Evolutionary conservation across 768 basidiomycete genomes (phyloP), one percentile per base, ranked within the genome.

Genomic region (Phylloporus sp.): DNA sequence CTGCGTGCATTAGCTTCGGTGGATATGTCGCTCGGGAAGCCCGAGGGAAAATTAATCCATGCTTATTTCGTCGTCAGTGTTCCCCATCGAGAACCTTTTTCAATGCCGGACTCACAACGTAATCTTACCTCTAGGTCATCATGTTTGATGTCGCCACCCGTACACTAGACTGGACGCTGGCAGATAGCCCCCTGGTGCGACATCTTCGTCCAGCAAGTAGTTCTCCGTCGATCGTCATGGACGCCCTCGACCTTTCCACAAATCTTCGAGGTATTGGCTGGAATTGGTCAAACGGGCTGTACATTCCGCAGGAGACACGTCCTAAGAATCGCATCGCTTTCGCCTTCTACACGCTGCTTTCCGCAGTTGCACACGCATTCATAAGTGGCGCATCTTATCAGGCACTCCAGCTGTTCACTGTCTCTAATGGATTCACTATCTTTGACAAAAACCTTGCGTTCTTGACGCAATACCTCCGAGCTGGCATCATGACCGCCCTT

Each of bases 241-340:
- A 86, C 50, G 76, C 76, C 2, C 56, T 75, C 13, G 82, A 86
- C 49, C 72, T 87, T 22, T 56, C 54, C 24, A 70, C 67, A 57
- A 82, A 76, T 52, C 57, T 81, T 12, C 81, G 85, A 20, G 85
- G 84, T 8, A 61, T 72, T 42, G 82, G 80, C n/a, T 87, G 85
- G 84, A 69, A 76, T 36, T 85, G 81, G 78, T 80, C 82, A 2
- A 57, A 63, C 24, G 57, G 61, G 26, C 13, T 60, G 11, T 45
- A 61, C 43, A 27, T 68, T 23, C 64, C 70, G 7, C 63, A 53
- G 7, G 76, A 79, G 54, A 73, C 69, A 11, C 76, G 78, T 20
- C 70, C 74, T 3, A 53, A 60, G 1, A 73, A 77, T 20, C 71
- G 63, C 8, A 18, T 52, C 1, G 55, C 64, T 15, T 84, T 82